Conservation (phyloP, 306 rosid species). For the Medicago truncatula region DNA sequence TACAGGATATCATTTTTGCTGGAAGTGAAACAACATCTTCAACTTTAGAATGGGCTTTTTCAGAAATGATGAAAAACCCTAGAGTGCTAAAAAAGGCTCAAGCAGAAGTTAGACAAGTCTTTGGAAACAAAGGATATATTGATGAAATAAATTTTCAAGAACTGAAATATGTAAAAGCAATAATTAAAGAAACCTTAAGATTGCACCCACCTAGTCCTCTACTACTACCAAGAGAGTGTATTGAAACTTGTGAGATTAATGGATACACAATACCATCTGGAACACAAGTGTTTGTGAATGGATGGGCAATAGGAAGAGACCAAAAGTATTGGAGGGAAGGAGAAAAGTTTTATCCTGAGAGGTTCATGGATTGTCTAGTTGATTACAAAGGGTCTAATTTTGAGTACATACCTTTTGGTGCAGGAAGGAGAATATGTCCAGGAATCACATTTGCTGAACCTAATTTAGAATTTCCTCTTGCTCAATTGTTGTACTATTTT, state of each 20-base stretch:
- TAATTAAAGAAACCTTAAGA: conserved; percentile 44
- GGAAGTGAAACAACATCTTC: neutral
- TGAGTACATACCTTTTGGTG: neutral
- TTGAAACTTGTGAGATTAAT: conserved; percentile 40
- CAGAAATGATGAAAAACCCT: neutral
- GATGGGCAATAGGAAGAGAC: conserved; percentile 41
- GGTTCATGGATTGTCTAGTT: conserved; percentile 24
- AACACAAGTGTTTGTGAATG: conserved; percentile 32
- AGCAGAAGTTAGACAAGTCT: conserved; percentile 14
- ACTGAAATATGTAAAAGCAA: conserved; percentile 31
- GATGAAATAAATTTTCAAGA: conserved; percentile 34
- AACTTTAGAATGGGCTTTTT: conserved; percentile 17
- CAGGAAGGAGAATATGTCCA: neutral
- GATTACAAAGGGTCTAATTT: neutral
- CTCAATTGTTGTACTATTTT: neutral
- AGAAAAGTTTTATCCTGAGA: conserved; percentile 44
- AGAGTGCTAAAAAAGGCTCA: conserved; percentile 18
- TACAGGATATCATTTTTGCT: neutral
- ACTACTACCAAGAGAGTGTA: conserved; percentile 39
- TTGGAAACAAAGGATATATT: neutral
- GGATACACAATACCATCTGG: conserved; percentile 35
- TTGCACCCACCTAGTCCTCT: conserved; percentile 43
- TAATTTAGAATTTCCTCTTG: neutral
- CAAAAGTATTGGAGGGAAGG: conserved; percentile 35
- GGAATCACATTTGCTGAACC: neutral